Evolutionary conservation across 2,329 filamentous ascomycete species (phyloP), one percentile per base, ranked within the genome.

Genomic region (Escovopsis sp.): DNA sequence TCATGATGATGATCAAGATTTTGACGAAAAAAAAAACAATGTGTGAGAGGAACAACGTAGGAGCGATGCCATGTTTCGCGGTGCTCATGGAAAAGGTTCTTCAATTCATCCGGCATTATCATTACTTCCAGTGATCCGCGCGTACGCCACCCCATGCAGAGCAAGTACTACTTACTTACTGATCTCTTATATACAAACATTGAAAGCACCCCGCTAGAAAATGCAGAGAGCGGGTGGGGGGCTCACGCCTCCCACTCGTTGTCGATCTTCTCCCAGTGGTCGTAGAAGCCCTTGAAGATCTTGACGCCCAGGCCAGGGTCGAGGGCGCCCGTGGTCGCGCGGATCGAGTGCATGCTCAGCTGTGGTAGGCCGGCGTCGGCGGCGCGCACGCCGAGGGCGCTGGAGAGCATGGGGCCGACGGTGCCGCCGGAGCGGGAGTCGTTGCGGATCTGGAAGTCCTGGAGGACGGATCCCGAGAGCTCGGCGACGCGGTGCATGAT

Each of bases 401-500:
- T 77, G 51, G 80, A 86, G 33, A 94, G 70, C 75, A 88, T 87
- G 1, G 91, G 91, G 0, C 91, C 91, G n/a, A 96, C 87, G 0
- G 91, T 98, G 12, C 91, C 91, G 28, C 91, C 91, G 55, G 79
- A 85, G 43, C 89, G 71, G 9, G 75, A 82, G 62, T 96, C 91
- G 58, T 96, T 98, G 44, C 91, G 70, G 59, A 96, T 96, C 70
- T 94, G 87, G 71, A 96, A 96, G 6, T 83, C 69, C 63, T 96
- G 91, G 42, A 93, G 70, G 39, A 72, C 76, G 44, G 76, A 77
- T 40, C 69, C 85, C 47, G 70, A 73, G 45, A 84, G 78, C 51
- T 87, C 79, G 7, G 86, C 88, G 34, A 93, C 75, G 26, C 84
- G 75, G 51, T 81, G 76, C 33, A 96, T 67, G 46, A 96, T 75